Evolutionary conservation across 768 basidiomycete species (phyloP).

Genomic region (Clitopilus passeckerianus): DNA sequence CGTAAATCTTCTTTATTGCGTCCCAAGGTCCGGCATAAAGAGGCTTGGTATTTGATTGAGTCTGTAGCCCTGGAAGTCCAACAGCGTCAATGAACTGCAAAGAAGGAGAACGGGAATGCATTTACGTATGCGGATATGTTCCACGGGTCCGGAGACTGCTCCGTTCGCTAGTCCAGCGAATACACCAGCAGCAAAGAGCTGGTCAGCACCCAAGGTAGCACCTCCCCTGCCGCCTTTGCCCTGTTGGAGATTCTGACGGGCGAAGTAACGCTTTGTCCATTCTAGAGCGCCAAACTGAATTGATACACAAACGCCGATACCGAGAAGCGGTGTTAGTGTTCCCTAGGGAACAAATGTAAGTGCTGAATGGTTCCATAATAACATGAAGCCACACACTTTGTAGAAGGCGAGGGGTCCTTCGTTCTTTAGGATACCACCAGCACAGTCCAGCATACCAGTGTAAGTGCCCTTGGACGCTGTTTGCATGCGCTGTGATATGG

Average conservation of each 20-base stretch:
- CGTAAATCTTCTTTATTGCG: slow-evolving; percentile 81
- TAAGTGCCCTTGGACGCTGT: slow-evolving; percentile 89
- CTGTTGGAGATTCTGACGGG: slow-evolving; percentile 47
- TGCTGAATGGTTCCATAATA: neutral
- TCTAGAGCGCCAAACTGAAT: slow-evolving; percentile 95
- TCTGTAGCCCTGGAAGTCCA: slow-evolving; percentile 69
- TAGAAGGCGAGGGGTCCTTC: slow-evolving; percentile 95
- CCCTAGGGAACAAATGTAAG: slow-evolving; percentile 45
- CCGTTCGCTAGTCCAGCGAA: slow-evolving; percentile 88
- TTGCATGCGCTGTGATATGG: slow-evolving; percentile 75
- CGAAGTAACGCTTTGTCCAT: slow-evolving; percentile 77
- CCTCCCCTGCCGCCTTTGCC: slow-evolving; percentile 69
- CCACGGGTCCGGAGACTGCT: slow-evolving; percentile 92
- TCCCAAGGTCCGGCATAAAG: slow-evolving; percentile 82
- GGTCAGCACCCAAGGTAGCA: slow-evolving; percentile 47
- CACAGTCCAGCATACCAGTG: slow-evolving; percentile 82
- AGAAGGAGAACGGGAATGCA: slow-evolving; percentile 6
- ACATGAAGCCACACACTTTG: slow-evolving; percentile 52
- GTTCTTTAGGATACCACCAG: slow-evolving; percentile 82
- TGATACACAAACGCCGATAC: slow-evolving; percentile 92
- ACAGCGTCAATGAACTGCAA: slow-evolving; percentile 5
- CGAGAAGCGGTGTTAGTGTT: slow-evolving; percentile 83
- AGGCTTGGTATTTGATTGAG: slow-evolving; percentile 75
- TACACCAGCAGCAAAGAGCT: slow-evolving; percentile 76
- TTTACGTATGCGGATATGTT: slow-evolving; percentile 95